Evolutionary conservation across 441 rosid species (phyloP).

Genomic region (Eugenia klotzschiana): DNA sequence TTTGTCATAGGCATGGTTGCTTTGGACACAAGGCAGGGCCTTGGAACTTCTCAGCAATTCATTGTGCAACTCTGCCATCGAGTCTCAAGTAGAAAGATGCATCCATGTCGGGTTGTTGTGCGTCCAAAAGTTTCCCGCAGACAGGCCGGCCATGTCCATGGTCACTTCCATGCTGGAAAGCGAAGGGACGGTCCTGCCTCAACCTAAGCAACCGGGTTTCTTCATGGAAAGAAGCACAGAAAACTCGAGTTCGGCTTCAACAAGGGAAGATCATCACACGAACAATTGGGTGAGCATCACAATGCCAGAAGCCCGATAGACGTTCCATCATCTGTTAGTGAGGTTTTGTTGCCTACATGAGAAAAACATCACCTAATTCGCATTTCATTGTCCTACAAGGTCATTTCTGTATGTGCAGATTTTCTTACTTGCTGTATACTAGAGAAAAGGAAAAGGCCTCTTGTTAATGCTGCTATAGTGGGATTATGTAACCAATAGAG

Average conservation of each 20-base stretch:
- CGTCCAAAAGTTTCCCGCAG: slow-evolving; percentile 3
- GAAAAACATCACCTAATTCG: background rate
- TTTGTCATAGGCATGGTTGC: background rate
- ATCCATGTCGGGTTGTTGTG: slow-evolving; percentile 3
- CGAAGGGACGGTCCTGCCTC: slow-evolving; percentile 1
- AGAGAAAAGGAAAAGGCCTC: background rate
- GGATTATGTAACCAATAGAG: background rate
- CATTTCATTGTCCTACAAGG: background rate
- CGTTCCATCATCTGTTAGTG: background rate
- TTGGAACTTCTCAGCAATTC: background rate
- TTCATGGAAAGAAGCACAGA: slow-evolving; percentile 1
- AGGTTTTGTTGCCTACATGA: background rate
- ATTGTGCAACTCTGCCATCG: background rate
- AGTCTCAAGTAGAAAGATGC: background rate
- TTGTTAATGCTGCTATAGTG: background rate
- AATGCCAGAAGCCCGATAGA: background rate
- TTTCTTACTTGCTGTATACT: background rate
- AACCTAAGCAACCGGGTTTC: slow-evolving; percentile 14
- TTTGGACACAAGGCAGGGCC: background rate
- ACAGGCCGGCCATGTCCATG: slow-evolving; percentile 16
- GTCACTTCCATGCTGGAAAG: slow-evolving; percentile 10
- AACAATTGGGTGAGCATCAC: slow-evolving; percentile 1
- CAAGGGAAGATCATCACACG: background rate
- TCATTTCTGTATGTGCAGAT: background rate
- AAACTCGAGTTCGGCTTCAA: background rate